Evolutionary conservation across 306 rosid species (phyloP), one percentile per base, ranked within the genome.

Genomic region (Quercus glauca): DNA sequence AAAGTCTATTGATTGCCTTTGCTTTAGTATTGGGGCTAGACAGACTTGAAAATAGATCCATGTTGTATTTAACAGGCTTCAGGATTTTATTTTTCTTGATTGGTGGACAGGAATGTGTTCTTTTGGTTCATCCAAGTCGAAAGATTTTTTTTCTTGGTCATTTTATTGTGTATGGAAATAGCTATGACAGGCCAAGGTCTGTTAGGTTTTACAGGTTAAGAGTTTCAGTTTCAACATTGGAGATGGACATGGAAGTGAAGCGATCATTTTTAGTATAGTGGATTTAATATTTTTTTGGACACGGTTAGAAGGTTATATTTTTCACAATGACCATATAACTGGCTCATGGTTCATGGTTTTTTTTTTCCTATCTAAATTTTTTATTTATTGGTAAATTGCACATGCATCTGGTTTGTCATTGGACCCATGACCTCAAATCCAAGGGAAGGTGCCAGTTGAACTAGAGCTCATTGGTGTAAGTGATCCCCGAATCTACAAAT

Each of bases 21-120:
- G 72, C 15, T 59, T 5, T 59, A 59, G 26, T 59, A n/a, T 49
- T 23, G 41, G 17, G 69, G 67, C 25, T 21, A 63, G 41, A 23
- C 29, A 28, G 69, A 65, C 71, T 31, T 31, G 21, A 5, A 65
- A 29, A 64, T 31, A 6, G 49, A 64, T 65, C 41, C 71, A 65
- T 18, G 21, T 65, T 31, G 45, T 29, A 29, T 20, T 31, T 17
- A 18, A 18, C 23, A 29, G 23, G 71, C 13, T 65, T 31, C 49
- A 15, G 21, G 51, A 45, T 71, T 71, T 23, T 20, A 1, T 52
- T 37, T 49, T 49, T 19, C 56, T 71, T 14, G 4, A 49, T 55
- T 60, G 63, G 17, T 63, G 78, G 64, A 76, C 41, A 76, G 18
- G 63, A 21, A 60, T 58, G 61, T 52, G 70, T 31, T 55, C 43